Percentiles rank a stretch among this genome's conserved stretches.
Conservation (phyloP, 148 eudicot species). For the Vaccinium darrowii region DNA sequence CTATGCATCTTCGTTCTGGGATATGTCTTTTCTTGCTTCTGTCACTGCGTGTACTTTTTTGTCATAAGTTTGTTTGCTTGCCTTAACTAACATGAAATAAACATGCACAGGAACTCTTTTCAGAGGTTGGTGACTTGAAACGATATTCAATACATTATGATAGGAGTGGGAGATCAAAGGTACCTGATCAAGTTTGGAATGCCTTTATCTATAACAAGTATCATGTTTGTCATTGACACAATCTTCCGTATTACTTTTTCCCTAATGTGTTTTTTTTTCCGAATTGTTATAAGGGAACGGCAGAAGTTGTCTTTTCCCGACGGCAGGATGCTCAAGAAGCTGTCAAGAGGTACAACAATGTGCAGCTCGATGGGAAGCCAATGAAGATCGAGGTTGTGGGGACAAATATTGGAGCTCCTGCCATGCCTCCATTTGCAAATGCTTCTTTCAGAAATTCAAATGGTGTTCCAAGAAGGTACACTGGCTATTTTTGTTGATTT, state of each 20-base stretch:
- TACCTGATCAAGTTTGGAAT: constrained; percentile 25
- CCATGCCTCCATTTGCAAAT: constrained; percentile 32
- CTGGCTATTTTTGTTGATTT: not conserved
- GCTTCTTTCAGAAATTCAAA: constrained; percentile 33
- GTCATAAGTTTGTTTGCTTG: not conserved
- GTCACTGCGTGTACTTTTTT: not conserved
- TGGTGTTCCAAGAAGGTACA: constrained; percentile 49
- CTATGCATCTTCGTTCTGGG: not conserved
- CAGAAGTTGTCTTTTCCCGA: constrained; percentile 72
- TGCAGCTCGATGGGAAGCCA: constrained; percentile 91
- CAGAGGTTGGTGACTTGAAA: constrained; percentile 79
- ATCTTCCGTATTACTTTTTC: constrained; percentile 9
- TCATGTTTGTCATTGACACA: constrained; percentile 14
- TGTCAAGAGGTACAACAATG: constrained; percentile 79
- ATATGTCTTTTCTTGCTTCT: not conserved
- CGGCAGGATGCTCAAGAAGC: constrained; percentile 78
- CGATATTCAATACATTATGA: constrained; percentile 67
- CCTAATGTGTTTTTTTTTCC: constrained; percentile 20
- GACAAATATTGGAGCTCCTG: constrained; percentile 51
- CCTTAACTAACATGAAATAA: not conserved
- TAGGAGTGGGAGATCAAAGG: constrained; percentile 83
- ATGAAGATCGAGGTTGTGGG: constrained; percentile 88
- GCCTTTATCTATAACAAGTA: constrained; percentile 42
- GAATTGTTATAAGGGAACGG: constrained; percentile 62
- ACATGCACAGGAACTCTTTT: constrained; percentile 61